Evolutionary conservation across 2,329 filamentous ascomycete genomes (phyloP), one percentile per base, ranked within the genome.

Genomic region (Paracorniculantispora psalliotae): DNA sequence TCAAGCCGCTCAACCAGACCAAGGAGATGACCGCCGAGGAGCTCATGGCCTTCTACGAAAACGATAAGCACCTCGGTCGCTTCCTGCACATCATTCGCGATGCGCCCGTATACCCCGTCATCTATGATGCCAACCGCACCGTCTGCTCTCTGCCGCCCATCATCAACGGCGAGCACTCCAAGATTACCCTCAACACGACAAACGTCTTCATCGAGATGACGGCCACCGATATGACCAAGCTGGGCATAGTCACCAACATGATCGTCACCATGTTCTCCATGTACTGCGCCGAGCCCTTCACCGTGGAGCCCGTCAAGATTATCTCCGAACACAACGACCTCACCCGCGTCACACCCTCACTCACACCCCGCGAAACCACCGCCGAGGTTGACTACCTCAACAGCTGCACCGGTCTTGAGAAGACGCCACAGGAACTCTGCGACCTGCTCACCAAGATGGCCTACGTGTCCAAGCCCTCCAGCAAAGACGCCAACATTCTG

Each of bases 201-300:
- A 97, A 99, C 69, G 85, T 99, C 69, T 90, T 99, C 75, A 96
- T 99, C 72, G 94, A 99, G 75, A 92, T 96, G 68, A 99, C 94
- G 8, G 96, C 92, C 43, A 93, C 92, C 43, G 94, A 99, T 72
- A 87, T 89, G 71, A 99, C 96, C 28, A 99, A 99, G 79, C 83
- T 97, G 47, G 92, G 97, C 67, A 91, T 99, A 64, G 93, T 97
- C 62, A 91, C 89, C 76, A 92, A 96, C 73, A 96, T 97, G 71
- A 88, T 99, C 73, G 90, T 96, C 44, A 86, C 93, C 68, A 99
- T 99, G 93, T 99, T 99, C 81, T 96, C 90, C 48, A 83, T 87
- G 70, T 96, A 97, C 77, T 92, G 90, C 69, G 82, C 84, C 21
- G 91, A 97, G 70, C 85, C 86, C 26, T 97, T 94, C 83, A 94